phyloP scores from a whole-genome alignment of 208 protist species.

The Leishmania gerbilli region DNA sequence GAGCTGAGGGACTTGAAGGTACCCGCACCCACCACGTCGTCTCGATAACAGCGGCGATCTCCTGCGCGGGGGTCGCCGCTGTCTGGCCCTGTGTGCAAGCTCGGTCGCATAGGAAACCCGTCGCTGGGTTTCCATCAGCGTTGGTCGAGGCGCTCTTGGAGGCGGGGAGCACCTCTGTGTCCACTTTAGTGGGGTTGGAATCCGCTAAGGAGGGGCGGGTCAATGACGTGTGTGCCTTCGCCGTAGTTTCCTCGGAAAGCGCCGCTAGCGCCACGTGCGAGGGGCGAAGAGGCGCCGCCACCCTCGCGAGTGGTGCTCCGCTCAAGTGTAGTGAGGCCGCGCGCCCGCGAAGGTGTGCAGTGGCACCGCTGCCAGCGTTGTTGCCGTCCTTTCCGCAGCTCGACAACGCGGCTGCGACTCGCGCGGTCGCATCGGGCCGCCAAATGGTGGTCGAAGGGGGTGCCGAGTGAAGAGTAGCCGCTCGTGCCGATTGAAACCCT shows the following conservation, averaged over 20 bases:
- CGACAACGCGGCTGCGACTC: not conserved
- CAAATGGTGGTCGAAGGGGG: not conserved
- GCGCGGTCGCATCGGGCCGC: not conserved
- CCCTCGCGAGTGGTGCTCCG: not conserved
- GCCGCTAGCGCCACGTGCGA: not conserved
- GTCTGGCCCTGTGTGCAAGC: not conserved
- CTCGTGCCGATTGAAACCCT: not conserved
- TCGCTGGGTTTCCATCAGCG: not conserved
- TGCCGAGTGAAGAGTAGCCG: not conserved
- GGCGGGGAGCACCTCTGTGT: not conserved
- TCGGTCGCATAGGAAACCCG: not conserved
- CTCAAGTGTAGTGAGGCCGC: not conserved
- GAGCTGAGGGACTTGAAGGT: not conserved
- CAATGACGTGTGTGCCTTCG: not conserved
- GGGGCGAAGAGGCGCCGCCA: not conserved
- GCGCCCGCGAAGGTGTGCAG: not conserved
- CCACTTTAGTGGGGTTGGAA: not conserved
- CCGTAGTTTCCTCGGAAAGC: not conserved
- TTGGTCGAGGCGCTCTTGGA: not conserved
- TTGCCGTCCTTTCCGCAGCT: not conserved
- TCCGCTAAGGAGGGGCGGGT: not conserved
- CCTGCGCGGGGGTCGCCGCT: not conserved
- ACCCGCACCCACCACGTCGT: slow-evolving; percentile 3
- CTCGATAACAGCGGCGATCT: not conserved
- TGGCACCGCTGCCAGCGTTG: not conserved